These are phyloP conservation scores for Venturia nashicola DNA, from an alignment of 2,329 filamentous ascomycete species.

Conservation along the genomic window DNA sequence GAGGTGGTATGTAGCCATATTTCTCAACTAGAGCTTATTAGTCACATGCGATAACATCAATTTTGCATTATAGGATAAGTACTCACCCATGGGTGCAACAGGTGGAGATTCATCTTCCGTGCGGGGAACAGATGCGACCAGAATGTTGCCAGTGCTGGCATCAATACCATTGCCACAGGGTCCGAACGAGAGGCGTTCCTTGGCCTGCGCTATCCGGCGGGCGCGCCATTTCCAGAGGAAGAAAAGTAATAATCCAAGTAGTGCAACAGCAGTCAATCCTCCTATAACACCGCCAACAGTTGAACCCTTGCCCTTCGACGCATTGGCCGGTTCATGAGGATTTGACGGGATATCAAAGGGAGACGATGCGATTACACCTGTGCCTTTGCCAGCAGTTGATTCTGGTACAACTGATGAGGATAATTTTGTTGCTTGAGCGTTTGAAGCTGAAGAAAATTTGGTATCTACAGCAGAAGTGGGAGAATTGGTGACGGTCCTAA, in stretches of 20 bases:
- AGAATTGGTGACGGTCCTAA: neutral
- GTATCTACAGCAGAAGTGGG: neutral
- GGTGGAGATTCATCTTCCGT: neutral
- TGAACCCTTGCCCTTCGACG: neutral
- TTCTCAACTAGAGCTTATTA: slow-evolving; percentile 1
- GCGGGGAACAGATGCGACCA: slow-evolving; percentile 6
- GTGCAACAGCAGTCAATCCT: neutral
- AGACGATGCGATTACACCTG: neutral
- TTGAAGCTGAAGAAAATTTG: neutral
- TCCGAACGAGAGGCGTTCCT: slow-evolving; percentile 1
- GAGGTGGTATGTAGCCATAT: slow-evolving; percentile 3
- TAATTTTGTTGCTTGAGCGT: neutral
- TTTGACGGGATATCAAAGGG: neutral
- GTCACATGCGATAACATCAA: neutral
- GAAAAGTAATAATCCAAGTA: slow-evolving; percentile 3
- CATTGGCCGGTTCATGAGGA: neutral
- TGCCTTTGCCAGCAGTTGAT: neutral
- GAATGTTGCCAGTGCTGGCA: neutral
- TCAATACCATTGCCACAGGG: slow-evolving; percentile 9
- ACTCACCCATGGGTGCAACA: neutral
- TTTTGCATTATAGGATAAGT: neutral
- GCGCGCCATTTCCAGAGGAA: slow-evolving; percentile 8
- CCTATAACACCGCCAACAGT: slow-evolving; percentile 3
- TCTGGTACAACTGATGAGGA: neutral
- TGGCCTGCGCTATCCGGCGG: neutral